These are phyloP conservation scores for Russula emetica DNA, from an alignment of 768 basidiomycete species.

Conservation along the genomic window DNA sequence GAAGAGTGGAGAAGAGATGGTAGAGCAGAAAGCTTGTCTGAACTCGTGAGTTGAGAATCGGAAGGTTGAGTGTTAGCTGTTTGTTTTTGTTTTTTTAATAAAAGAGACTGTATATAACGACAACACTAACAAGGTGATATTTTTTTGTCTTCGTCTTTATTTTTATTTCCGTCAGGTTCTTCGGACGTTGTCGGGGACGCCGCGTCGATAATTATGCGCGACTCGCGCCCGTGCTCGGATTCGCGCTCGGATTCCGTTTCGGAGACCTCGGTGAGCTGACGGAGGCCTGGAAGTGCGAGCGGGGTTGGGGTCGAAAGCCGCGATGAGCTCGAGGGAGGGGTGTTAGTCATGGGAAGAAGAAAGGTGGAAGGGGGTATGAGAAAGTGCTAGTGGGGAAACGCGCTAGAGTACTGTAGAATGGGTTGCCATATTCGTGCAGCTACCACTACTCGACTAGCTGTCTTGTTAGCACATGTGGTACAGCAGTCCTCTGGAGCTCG, in stretches of 20 bases:
- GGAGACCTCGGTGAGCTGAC: conserved; percentile 10
- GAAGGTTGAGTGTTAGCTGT: conserved; percentile 30
- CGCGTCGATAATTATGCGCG: background rate
- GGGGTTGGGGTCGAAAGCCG: background rate
- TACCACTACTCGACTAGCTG: background rate
- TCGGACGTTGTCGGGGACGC: background rate
- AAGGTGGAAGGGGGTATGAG: background rate
- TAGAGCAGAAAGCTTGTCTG: conserved; percentile 45
- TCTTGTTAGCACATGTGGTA: background rate
- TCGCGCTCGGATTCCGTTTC: background rate
- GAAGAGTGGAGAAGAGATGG: conserved; percentile 35
- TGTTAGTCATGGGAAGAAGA: conserved; percentile 6
- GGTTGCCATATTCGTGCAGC: conserved; percentile 22
- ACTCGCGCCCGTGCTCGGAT: background rate
- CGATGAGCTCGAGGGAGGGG: background rate
- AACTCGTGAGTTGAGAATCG: conserved; percentile 37
- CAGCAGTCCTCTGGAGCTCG: conserved; percentile 3
- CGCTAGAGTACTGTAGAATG: background rate
- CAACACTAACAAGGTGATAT: conserved; percentile 2
- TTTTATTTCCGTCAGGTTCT: background rate
- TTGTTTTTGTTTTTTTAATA: background rate
- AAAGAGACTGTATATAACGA: background rate
- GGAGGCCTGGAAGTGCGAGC: background rate
- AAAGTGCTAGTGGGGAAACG: background rate
- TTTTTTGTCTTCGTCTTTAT: background rate